Conservation (phyloP, 2,329 filamentous ascomycete species). For the Penicillium sp. region DNA sequence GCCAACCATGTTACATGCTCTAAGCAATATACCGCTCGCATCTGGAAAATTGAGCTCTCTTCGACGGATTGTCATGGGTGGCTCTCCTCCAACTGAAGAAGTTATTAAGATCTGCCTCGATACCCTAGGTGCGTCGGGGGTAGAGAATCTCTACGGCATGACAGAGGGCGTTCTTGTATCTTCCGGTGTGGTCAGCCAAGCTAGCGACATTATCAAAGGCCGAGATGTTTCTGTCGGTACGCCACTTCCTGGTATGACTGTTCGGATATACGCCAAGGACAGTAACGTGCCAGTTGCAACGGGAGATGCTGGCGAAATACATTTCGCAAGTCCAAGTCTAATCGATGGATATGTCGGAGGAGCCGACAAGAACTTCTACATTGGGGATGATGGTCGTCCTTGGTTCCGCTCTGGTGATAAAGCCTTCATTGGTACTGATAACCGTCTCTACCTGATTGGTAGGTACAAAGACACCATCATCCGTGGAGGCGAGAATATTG, state of each 20-base stretch:
- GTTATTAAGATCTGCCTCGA: slow-evolving; percentile 12
- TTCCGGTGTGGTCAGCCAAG: background rate
- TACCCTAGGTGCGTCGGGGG: slow-evolving; percentile 7
- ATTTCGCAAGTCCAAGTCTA: slow-evolving; percentile 6
- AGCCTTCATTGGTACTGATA: slow-evolving; percentile 11
- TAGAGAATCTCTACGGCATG: slow-evolving; percentile 18
- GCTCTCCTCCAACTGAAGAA: slow-evolving; percentile 13
- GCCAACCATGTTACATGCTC: slow-evolving; percentile 11
- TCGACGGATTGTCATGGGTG: slow-evolving; percentile 8
- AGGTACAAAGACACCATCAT: slow-evolving; percentile 21
- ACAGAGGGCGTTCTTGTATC: slow-evolving; percentile 9
- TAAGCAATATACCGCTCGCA: background rate
- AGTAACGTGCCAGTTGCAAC: background rate
- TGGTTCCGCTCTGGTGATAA: slow-evolving; percentile 21
- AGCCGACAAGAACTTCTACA: slow-evolving; percentile 12
- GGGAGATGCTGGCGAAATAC: slow-evolving; percentile 6
- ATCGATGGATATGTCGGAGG: slow-evolving; percentile 10
- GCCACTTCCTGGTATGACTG: background rate
- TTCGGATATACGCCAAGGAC: slow-evolving; percentile 4
- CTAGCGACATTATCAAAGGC: background rate
- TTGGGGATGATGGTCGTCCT: slow-evolving; percentile 3
- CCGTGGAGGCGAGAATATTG: slow-evolving; percentile 20
- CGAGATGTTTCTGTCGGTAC: background rate
- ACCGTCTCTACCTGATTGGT: slow-evolving; percentile 16
- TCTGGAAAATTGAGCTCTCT: slow-evolving; percentile 2